Percentiles rank a stretch among this genome's conserved stretches.
Conservation (phyloP, 2,329 filamentous ascomycete genomes). For the Penicillium corylophilum region DNA sequence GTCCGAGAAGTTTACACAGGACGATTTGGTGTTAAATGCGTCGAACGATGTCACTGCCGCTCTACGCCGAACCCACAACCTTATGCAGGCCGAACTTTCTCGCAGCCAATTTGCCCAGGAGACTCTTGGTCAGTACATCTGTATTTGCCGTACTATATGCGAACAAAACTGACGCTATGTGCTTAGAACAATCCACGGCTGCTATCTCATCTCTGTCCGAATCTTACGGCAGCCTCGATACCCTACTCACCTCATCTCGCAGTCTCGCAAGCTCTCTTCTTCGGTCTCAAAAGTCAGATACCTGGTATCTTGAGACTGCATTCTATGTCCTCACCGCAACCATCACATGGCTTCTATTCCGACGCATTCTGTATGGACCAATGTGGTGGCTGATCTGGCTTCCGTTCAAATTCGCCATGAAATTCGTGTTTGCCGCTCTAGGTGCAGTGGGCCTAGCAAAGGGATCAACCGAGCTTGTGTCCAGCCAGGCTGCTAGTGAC, state of each 20-base stretch:
- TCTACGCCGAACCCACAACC: conserved; percentile 78
- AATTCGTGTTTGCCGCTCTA: conserved; percentile 57
- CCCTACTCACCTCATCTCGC: conserved; percentile 70
- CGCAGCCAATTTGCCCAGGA: conserved; percentile 88
- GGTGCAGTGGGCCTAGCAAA: conserved; percentile 49
- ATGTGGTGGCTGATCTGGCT: conserved; percentile 86
- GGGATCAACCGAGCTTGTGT: conserved; percentile 26
- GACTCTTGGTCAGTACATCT: conserved; percentile 58
- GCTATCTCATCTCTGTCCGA: conserved; percentile 79
- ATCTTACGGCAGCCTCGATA: conserved; percentile 76
- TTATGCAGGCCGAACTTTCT: conserved; percentile 81
- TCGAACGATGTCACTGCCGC: conserved; percentile 81
- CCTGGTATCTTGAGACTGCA: conserved; percentile 92
- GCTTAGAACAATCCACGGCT: conserved; percentile 68
- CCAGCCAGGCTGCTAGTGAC: conserved; percentile 16
- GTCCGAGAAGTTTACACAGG: conserved; percentile 60
- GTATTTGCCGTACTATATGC: neutral
- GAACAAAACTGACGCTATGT: conserved; percentile 7
- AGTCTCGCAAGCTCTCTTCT: conserved; percentile 76
- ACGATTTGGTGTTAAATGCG: conserved; percentile 71
- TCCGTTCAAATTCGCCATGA: conserved; percentile 69
- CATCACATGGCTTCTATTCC: conserved; percentile 80
- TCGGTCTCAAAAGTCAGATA: conserved; percentile 89
- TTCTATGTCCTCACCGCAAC: conserved; percentile 79
- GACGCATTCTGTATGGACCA: conserved; percentile 83